Conservation (phyloP, 805 yeast genomes). For the Wickerhamiella kurtzmanii region DNA sequence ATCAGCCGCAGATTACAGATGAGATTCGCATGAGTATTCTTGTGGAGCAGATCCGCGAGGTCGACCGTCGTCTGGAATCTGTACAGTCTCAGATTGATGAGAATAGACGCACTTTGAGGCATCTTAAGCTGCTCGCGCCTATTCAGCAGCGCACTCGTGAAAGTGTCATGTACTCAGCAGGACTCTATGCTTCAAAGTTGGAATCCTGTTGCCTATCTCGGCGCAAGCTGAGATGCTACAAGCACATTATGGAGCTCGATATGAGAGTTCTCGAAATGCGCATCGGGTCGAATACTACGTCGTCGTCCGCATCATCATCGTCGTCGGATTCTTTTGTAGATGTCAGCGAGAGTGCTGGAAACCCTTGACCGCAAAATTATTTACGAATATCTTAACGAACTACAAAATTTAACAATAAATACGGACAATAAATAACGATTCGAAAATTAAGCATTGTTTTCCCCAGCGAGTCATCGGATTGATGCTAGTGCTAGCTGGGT, state of each 20-base stretch:
- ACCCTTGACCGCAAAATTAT: not conserved
- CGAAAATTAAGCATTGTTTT: no score
- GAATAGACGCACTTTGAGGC: slow-evolving; percentile 27
- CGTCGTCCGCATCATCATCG: no score
- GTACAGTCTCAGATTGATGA: slow-evolving; percentile 27
- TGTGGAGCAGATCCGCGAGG: slow-evolving; percentile 25
- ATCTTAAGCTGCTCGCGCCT: slow-evolving; percentile 40
- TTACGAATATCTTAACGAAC: not conserved
- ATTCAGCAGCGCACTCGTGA: slow-evolving; percentile 41
- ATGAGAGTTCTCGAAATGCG: slow-evolving; percentile 1
- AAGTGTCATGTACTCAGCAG: slow-evolving; percentile 32
- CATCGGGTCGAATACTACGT: no score
- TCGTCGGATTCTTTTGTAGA: no score
- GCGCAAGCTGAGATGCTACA: slow-evolving; percentile 32
- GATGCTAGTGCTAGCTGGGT: no score
- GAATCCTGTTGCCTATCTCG: slow-evolving; percentile 47
- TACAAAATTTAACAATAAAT: not conserved
- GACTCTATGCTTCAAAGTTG: slow-evolving; percentile 37
- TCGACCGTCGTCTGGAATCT: slow-evolving; percentile 25
- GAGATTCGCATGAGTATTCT: slow-evolving; percentile 21
- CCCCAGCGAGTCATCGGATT: no score
- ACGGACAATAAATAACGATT: no score
- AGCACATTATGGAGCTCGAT: slow-evolving; percentile 26
- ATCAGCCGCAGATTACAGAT: not conserved
- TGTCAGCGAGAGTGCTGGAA: not conserved